A percentile compares a stretch with the other conserved stretches of the same genome.
Evolutionary conservation across 176 grass and related monocot species (phyloP).

Genomic region (Rhynchospora tenuis): DNA sequence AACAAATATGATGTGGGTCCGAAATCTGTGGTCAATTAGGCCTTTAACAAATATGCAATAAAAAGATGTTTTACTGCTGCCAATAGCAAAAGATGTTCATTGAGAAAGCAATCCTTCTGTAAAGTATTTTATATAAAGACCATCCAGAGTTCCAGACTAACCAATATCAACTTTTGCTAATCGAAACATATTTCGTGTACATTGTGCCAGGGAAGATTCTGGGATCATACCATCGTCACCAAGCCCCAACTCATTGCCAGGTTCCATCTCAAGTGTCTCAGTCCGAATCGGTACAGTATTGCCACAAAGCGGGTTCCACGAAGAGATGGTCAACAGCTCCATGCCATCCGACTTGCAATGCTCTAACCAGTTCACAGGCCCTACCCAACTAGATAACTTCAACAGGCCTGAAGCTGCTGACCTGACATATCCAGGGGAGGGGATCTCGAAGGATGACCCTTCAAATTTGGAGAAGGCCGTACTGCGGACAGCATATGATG

Average conservation of each 20-base stretch:
- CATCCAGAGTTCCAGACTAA: too few species aligned
- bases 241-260: constrained; percentile 16
- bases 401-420: neutral
- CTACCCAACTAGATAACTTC: neutral
- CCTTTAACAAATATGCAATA: too few species aligned
- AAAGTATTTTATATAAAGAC: too few species aligned
- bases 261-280: constrained; percentile 27
- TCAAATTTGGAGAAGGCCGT: neutral
- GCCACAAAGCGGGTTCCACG: constrained; percentile 4
- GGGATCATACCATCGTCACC: constrained; percentile 34
- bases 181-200: too few species aligned
- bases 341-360: too few species aligned
- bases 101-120: too few species aligned
- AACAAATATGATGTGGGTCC: too few species aligned
- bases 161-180: too few species aligned
- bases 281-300: constrained; percentile 27
- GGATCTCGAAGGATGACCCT: neutral
- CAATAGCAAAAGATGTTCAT: too few species aligned
- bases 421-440: neutral
- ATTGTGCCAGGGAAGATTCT: constrained; percentile 36
- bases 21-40: too few species aligned
- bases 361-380: neutral
- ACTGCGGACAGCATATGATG: neutral
- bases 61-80: too few species aligned
- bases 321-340: constrained; percentile 23